Evolutionary conservation across 345 rosid species (phyloP), one percentile per base, ranked within the genome.

Genomic region (Hevea brasiliensis): DNA sequence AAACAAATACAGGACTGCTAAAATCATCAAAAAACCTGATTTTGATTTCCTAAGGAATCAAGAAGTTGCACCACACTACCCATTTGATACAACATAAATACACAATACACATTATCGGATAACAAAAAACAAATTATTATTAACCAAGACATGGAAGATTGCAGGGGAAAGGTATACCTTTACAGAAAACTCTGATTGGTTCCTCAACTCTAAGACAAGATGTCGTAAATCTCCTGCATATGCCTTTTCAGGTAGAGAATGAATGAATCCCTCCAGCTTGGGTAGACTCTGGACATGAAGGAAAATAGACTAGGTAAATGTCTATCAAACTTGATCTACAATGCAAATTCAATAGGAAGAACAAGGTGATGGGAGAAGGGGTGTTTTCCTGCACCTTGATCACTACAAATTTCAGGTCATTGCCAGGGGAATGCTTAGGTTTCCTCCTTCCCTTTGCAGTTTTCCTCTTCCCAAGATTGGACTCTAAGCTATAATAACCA

Each of bases 191-290:
- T 90, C 87, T 70, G 98, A 91, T 65, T 73, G 83, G 85, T 91
- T 95, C 76, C 60, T 92, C 74, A 95, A 81, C 75, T 92, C 88
- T 75, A 95, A 82, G 79, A 90, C 85, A 83, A 89, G 88, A 81
- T 80, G 85, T 44, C 77, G 84, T 75, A 92, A 78, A 82, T 91
- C 89, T 80, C 98, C 99, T 42, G 86, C 88, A 85, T 92, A 86
- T 71, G 84, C 79, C 77, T 83, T 86, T 74, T 78, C 88, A 54
- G 98, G 96, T 63, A 92, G 80, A 75, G 83, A 72, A 67, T 61
- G 81, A 76, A 92, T 80, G 71, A 77, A 66, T 71, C 97, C 97
- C 83, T 89, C 93, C 76, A 95, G 94, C 94, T 83, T 91, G 75
- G 99, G 99, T 53, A 91, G 79, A 79, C 80, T 83, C 99, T 92